phyloP scores from a whole-genome alignment of 148 eudicot species.

The Heliamphora exappendiculata region DNA sequence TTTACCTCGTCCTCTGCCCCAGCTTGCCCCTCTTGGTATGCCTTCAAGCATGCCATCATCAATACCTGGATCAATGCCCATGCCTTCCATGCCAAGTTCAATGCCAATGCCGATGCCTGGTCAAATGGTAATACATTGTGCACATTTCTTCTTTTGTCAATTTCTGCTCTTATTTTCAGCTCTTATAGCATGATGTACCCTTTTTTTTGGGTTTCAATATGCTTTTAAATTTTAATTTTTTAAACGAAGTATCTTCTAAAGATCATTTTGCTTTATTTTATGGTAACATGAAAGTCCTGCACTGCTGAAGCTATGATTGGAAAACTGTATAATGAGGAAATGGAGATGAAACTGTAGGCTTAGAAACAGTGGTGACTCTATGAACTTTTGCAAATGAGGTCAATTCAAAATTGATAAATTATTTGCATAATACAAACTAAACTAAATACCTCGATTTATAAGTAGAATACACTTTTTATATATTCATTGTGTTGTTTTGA shows the following conservation, averaged over 20 bases:
- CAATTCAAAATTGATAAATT: no score
- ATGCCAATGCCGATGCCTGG: conserved; percentile 46
- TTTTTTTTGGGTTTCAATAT: not conserved
- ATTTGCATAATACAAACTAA: no score
- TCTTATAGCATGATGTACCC: not conserved
- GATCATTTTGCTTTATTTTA: not conserved
- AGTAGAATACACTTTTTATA: no score
- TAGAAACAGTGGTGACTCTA: no score
- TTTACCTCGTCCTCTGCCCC: conserved; percentile 73
- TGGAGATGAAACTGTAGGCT: not conserved
- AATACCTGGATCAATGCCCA: conserved; percentile 49
- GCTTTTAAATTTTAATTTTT: not conserved
- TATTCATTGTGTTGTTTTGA: no score
- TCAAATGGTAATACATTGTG: conserved; percentile 39
- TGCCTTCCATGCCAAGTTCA: conserved; percentile 35
- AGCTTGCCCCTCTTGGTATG: conserved; percentile 63
- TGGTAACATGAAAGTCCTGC: not conserved
- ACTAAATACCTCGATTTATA: no score
- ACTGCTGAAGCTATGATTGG: not conserved
- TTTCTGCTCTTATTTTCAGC: not conserved
- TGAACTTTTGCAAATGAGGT: no score
- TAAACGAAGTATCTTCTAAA: not conserved
- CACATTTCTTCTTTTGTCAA: not conserved
- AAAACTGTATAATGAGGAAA: not conserved
- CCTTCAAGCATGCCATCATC: conserved; percentile 37